These are phyloP conservation scores for Liriodendron chinense DNA, from an alignment of 164 flowering plant species.

Conservation along the genomic window DNA sequence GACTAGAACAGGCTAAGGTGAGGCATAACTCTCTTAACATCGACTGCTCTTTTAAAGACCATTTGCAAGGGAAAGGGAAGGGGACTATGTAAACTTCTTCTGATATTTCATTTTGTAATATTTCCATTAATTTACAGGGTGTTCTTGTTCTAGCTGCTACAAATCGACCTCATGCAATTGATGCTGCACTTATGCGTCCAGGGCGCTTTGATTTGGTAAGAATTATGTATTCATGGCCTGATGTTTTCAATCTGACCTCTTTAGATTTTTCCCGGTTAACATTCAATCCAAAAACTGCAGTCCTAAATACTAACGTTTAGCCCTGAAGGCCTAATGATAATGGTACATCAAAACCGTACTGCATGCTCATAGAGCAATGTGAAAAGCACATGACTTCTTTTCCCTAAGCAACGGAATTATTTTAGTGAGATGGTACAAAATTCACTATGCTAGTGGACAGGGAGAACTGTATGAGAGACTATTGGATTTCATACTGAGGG, in stretches of 20 bases:
- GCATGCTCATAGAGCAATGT: not conserved
- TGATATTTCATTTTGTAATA: not conserved
- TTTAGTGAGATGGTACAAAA: not conserved
- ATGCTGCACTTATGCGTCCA: constrained; percentile 94
- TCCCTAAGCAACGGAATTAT: not conserved
- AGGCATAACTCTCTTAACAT: constrained; percentile 8
- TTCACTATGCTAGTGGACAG: too few species aligned
- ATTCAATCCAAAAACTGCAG: not conserved
- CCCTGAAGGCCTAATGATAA: not conserved
- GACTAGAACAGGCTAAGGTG: constrained; percentile 86
- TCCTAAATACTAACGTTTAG: not conserved
- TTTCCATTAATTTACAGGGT: constrained; percentile 47
- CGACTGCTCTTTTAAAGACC: not conserved
- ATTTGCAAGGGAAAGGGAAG: not conserved
- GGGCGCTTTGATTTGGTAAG: constrained; percentile 95
- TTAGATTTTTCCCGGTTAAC: not conserved
- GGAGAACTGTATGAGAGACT: too few species aligned
- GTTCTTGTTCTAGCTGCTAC: constrained; percentile 97
- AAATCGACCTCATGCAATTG: constrained; percentile 88
- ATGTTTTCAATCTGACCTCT: not conserved
- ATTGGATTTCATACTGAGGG: too few species aligned
- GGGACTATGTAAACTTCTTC: not conserved
- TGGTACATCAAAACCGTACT: not conserved
- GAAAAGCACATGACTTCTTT: not conserved
- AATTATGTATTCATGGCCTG: not conserved